Evolutionary conservation across 2,329 filamentous ascomycete species (phyloP).

Genomic region (Colletotrichum nymphaeae): DNA sequence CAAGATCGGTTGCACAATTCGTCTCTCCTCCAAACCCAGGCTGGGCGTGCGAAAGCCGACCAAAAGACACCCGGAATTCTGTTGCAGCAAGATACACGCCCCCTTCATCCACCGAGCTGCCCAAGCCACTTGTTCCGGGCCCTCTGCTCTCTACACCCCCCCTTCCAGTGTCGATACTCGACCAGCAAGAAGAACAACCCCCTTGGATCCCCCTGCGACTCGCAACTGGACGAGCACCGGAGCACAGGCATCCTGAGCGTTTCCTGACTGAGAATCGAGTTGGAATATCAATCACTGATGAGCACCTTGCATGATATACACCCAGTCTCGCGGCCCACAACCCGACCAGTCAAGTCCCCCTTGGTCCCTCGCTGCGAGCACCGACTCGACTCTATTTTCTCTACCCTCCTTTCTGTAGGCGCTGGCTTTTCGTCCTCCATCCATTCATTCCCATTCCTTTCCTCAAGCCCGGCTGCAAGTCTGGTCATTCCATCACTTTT

Average conservation of each 20-base stretch:
- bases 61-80: slow-evolving; percentile 8
- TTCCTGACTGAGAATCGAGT: slow-evolving; percentile 30
- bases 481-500: slow-evolving; percentile 34
- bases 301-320: slow-evolving; percentile 40
- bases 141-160: slow-evolving; percentile 28
- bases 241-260: slow-evolving; percentile 35
- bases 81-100: slow-evolving; percentile 16
- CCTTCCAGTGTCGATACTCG: not conserved
- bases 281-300: slow-evolving; percentile 32
- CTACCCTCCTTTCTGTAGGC: slow-evolving; percentile 40
- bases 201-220: slow-evolving; percentile 29
- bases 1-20: slow-evolving; percentile 25
- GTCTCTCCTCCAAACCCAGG: slow-evolving; percentile 18
- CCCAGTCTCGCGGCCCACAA: slow-evolving; percentile 35
- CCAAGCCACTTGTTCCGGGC: slow-evolving; percentile 33
- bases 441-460: slow-evolving; percentile 40
- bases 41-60: slow-evolving; percentile 18
- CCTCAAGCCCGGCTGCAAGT: slow-evolving; percentile 36
- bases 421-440: slow-evolving; percentile 42
- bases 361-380: slow-evolving; percentile 28
- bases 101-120: slow-evolving; percentile 23
- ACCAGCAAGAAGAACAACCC: slow-evolving; percentile 12
- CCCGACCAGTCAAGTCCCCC: slow-evolving; percentile 31
- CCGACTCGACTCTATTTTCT: slow-evolving; percentile 33
- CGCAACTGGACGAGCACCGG: slow-evolving; percentile 30